Conservation (phyloP, 2,329 filamentous ascomycete species). For the Didymella glomerata region DNA sequence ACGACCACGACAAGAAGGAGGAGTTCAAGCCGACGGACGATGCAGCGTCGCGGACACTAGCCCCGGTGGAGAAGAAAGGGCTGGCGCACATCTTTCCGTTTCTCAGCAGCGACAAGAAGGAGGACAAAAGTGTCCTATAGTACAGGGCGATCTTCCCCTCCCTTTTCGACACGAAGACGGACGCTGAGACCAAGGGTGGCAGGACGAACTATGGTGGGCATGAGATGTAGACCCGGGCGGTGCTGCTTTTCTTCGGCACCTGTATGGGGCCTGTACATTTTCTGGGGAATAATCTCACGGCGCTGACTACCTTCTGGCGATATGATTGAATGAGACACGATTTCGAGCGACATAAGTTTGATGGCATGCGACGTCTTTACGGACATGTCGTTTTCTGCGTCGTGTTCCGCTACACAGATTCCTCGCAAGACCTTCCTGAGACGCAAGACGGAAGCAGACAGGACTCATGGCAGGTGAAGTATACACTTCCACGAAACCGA, state of each 20-base stretch:
- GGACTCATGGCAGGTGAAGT: no score
- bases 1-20: constrained; percentile 34
- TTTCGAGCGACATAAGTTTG: neutral
- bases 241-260: neutral
- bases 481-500: no score
- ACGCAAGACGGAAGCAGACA: no score
- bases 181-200: no score
- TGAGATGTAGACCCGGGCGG: neutral
- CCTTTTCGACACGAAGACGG: neutral
- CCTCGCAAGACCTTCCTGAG: no score
- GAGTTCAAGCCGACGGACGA: neutral
- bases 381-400: no score
- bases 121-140: constrained; percentile 3
- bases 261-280: neutral
- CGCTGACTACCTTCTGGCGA: neutral
- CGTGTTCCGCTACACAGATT: no score
- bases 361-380: no score
- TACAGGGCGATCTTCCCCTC: neutral
- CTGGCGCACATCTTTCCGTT: constrained; percentile 35
- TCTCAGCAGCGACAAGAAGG: constrained; percentile 7
- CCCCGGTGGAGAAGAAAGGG: constrained; percentile 2
- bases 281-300: neutral
- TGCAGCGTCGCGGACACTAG: neutral
- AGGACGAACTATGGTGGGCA: no score
- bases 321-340: neutral